These are phyloP conservation scores for Grifola frondosa DNA, from an alignment of 1,284 basidiomycete species.

Conservation along the genomic window DNA sequence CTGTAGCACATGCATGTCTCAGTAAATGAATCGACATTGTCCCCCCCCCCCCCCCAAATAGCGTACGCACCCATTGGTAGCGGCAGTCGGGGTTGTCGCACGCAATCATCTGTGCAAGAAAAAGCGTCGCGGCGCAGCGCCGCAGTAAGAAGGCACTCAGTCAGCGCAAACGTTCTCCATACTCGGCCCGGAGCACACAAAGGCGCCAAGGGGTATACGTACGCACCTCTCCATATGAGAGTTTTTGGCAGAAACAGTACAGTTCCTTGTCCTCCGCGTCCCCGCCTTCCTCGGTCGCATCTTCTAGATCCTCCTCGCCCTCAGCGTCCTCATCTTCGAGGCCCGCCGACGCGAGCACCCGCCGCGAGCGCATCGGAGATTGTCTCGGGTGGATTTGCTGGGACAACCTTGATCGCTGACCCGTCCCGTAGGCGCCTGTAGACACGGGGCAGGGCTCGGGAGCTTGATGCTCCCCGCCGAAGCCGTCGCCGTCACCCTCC, in stretches of 20 bases:
- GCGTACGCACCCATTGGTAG: constrained; percentile 66
- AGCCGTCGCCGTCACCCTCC: constrained; percentile 22
- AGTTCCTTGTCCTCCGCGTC: constrained; percentile 54
- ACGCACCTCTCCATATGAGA: constrained; percentile 62
- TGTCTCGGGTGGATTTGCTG: constrained; percentile 31
- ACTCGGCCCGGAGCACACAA: constrained; percentile 5
- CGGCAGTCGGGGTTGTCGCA: constrained; percentile 67
- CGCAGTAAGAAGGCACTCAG: too few relatives aligned
- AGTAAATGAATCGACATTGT: background rate
- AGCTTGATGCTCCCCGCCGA: constrained; percentile 35
- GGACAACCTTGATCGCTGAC: constrained; percentile 28
- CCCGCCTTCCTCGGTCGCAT: constrained; percentile 43
- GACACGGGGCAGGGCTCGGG: constrained; percentile 35
- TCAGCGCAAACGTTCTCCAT: constrained; percentile 6
- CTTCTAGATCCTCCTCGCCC: constrained; percentile 43
- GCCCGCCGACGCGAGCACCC: constrained; percentile 39
- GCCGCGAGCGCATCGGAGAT: constrained; percentile 33
- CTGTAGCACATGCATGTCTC: constrained; percentile 30
- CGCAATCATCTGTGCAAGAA: constrained; percentile 56
- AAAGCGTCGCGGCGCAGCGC: constrained; percentile 4
- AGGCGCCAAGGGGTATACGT: background rate
- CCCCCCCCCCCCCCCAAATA: background rate
- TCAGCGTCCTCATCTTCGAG: constrained; percentile 46
- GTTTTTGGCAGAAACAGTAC: constrained; percentile 68
- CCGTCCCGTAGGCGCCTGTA: constrained; percentile 9